Evolutionary conservation across 345 rosid genomes (phyloP), one percentile per base, ranked within the genome.

Genomic region (Camelina laxa): DNA sequence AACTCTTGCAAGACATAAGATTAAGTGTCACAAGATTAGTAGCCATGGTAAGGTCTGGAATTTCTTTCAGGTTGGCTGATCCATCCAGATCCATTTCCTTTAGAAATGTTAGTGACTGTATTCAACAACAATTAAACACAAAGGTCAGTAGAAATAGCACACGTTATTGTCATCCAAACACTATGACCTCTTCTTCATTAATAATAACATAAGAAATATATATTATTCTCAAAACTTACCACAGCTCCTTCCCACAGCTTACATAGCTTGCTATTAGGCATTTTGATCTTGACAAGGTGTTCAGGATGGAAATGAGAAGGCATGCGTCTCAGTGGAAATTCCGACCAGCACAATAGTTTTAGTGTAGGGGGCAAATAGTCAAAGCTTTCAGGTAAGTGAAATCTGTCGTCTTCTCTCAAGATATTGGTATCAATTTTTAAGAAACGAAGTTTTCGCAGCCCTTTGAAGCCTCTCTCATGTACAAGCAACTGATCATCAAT

Each of bases 371-470:
- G 44, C 30, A 67, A 51, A 22, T 33, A 63, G 20, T 68, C 33
- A 2, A 75, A 67, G 13, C 41, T 56, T 33, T 21, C 55, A 0
- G 16, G 24, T 9, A 72, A 59, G 5, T 19, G 21, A 31, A 21
- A 53, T 21, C 4, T 54, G 9, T 0, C 33, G 13, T 13, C 57
- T 51, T 51, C 2, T 20, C 2, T 7, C 4, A 41, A 41, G 45
- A 3, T 41, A 3, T 6, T 22, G 0, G 58, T 5, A 3, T 22
- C 6, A 15, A 79, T 14, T 13, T 67, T 42, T 2, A 76, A 33
- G 7, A 76, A 51, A 56, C 22, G 54, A 10, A 76, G 80, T 56
- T 72, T 72, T 4, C 0, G 4, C 80, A 80, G 66, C 7, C 16
- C 65, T 51, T 1, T 11, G 22, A 80, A 80, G 5, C 27, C 63